Base-by-base conservation (phyloP, 2,329 filamentous ascomycete species). In the Dactylellina sp. region DNA sequence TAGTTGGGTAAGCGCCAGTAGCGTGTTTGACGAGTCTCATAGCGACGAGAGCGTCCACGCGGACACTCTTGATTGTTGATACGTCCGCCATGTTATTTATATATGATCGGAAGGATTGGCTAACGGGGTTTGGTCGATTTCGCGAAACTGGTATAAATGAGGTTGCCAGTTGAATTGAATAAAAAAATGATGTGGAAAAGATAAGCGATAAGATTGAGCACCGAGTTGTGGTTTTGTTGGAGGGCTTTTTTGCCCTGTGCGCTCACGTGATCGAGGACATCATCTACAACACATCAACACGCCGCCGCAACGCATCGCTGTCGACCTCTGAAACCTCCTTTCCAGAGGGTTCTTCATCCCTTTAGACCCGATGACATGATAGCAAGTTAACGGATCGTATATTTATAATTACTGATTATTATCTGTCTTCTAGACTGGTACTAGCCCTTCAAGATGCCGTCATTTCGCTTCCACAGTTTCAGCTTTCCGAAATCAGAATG, bases 1-100 rank as follows among this genome's bases (percentile, higher is more conserved):
- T 89, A 59, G 92, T 94, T 53, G 94, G 94, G 84, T 97, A 97
- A 62, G 87, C 87, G 79, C 91, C 88, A 68, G 92, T 90, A 84
- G 91, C 92, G 85, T 97, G 93, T 84, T 96, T 97, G 83, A 96
- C 93, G 82, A 98, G 93, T 86, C 97, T 97, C 91, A 97, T 94
- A 79, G 96, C 91, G 80, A 96, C 94, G 86, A 98, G 86, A 80
- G 94, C 92, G 86, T 97, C 93, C 81, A 98, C 90, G 85, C 96
- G 92, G 80, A 97, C 92, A 83, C 92, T 87, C 86, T 89, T 91
- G 83, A 96, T 70, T 35, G 71, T 57, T 44, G 63, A 70, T 46
- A 60, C 56, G 46, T 74, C 70, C 24, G 70, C 61, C 70, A 74
- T 74, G 52, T 28, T 18, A 20, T 50, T 24, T 66, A 66, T 66